Conservation (phyloP, 768 basidiomycete species). For the Auricularia auricula-judae region DNA sequence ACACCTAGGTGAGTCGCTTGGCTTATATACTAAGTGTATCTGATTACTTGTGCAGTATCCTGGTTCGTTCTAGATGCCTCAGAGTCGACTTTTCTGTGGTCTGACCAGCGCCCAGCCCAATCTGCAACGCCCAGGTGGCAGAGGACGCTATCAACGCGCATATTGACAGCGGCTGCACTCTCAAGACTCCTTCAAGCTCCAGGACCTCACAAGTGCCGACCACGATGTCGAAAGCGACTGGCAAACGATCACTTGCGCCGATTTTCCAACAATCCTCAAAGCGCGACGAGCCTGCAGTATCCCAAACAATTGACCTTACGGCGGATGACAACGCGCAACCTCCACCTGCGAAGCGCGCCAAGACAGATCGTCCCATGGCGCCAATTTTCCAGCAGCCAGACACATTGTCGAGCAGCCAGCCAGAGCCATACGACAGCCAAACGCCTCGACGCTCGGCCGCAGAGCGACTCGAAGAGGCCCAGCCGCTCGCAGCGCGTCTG, state of each 20-base stretch:
- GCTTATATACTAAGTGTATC: no score
- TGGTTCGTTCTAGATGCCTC: no score
- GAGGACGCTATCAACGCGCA: constrained; percentile 38
- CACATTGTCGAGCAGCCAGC: constrained; percentile 2
- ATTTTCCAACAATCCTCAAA: constrained; percentile 24
- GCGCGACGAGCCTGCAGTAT: constrained; percentile 11
- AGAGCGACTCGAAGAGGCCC: constrained; percentile 20
- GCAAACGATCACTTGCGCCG: constrained; percentile 26
- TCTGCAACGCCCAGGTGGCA: constrained; percentile 33
- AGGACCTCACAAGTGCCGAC: constrained; percentile 9
- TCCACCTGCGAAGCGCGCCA: constrained; percentile 6
- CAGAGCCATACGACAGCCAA: constrained; percentile 9
- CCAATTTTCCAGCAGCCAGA: no score
- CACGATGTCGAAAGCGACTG: constrained; percentile 9
- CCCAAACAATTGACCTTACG: constrained; percentile 10
- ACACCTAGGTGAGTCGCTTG: no score
- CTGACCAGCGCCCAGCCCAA: constrained; percentile 27
- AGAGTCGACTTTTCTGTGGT: not conserved
- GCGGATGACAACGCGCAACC: not conserved
- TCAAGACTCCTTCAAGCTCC: not conserved
- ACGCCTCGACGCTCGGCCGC: constrained; percentile 14
- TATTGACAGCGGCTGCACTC: constrained; percentile 28
- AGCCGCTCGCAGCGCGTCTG: constrained; percentile 62
- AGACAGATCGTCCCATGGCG: not conserved
- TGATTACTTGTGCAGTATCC: no score